Percentiles rank a stretch among this genome's conserved stretches.
Evolutionary conservation across 805 yeast genomes (phyloP).

Genomic region (Saccharomycopsis lassenensis): DNA sequence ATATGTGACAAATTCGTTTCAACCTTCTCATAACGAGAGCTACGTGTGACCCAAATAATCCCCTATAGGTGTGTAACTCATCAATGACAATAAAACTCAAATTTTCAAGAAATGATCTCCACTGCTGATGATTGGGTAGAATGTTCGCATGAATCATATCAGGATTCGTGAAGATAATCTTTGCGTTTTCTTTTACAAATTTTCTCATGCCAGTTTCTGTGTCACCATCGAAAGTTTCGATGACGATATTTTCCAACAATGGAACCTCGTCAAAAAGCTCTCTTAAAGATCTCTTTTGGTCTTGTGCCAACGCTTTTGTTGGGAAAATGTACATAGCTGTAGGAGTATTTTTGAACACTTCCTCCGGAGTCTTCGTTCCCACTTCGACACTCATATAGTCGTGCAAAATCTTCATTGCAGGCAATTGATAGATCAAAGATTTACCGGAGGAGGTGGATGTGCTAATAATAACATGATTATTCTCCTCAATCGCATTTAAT

Average conservation of each 20-base stretch:
- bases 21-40: slow-evolving; percentile 75
- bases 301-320: slow-evolving; percentile 95
- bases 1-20: slow-evolving; percentile 45
- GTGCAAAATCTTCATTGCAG: slow-evolving; percentile 43
- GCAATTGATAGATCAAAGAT: slow-evolving; percentile 83
- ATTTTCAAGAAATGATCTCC: slow-evolving; percentile 59
- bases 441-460: slow-evolving; percentile 96
- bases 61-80: slow-evolving; percentile 80
- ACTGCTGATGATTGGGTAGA: slow-evolving; percentile 62
- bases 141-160: slow-evolving; percentile 84
- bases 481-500: slow-evolving; percentile 41
- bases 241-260: slow-evolving; percentile 33
- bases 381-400: slow-evolving; percentile 4
- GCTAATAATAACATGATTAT: slow-evolving; percentile 71
- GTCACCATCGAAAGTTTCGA: slow-evolving; percentile 91
- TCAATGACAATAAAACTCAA: slow-evolving; percentile 70
- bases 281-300: slow-evolving; percentile 75
- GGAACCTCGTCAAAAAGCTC: slow-evolving; percentile 44
- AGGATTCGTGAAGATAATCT: slow-evolving; percentile 87
- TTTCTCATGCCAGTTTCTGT: slow-evolving; percentile 51
- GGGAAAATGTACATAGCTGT: slow-evolving; percentile 90
- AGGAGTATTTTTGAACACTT: slow-evolving; percentile 25
- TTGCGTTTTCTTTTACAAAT: slow-evolving; percentile 48
- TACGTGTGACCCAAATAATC: slow-evolving; percentile 89
- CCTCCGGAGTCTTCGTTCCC: slow-evolving; percentile 4